Evolutionary conservation across 306 rosid genomes (phyloP).

Genomic region (Datisca glomerata): DNA sequence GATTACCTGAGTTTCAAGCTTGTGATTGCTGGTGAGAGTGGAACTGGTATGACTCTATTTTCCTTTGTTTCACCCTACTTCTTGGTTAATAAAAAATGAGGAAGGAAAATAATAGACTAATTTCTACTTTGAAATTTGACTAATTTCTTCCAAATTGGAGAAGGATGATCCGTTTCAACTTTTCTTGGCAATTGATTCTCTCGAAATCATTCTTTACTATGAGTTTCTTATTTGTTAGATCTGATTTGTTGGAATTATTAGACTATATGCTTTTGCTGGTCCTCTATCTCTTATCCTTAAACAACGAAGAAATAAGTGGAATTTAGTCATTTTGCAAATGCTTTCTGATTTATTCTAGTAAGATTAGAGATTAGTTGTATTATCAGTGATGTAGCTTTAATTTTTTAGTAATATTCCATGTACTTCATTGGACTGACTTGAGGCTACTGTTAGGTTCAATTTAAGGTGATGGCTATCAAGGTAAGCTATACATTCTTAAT

Average conservation of each 20-base stretch:
- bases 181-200: neutral
- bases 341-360: conserved; percentile 2
- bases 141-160: no score
- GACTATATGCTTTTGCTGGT: neutral
- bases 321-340: conserved; percentile 5
- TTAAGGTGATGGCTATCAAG: neutral
- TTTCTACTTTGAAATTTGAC: no score
- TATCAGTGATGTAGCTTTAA: neutral
- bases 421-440: neutral
- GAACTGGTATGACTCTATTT: no score
- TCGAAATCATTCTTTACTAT: neutral
- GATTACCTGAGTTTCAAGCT: no score
- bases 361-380: no score
- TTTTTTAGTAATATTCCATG: neutral
- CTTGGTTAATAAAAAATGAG: no score
- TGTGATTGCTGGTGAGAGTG: no score
- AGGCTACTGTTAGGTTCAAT: neutral
- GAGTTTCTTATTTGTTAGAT: neutral
- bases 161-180: no score
- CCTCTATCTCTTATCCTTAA: neutral
- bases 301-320: neutral
- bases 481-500: neutral
- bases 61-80: no score
- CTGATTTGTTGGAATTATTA: neutral
- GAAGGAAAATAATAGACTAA: no score